These are phyloP conservation scores for Huntiella abstrusa DNA, from an alignment of 2,329 filamentous ascomycete genomes.

Conservation along the genomic window DNA sequence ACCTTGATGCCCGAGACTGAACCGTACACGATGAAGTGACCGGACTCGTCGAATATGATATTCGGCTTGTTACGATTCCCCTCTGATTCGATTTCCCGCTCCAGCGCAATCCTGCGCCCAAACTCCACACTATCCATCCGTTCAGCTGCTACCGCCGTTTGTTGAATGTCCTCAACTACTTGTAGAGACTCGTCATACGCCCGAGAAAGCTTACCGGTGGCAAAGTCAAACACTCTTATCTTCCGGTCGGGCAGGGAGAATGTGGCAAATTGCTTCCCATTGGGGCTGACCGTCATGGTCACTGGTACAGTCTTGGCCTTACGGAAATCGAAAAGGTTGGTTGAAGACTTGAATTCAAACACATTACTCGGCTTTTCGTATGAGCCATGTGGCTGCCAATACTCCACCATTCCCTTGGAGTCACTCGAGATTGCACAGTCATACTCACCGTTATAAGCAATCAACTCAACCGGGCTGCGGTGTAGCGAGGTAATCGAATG, in stretches of 20 bases:
- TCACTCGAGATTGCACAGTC: slow-evolving; percentile 87
- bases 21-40: slow-evolving; percentile 86
- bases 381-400: slow-evolving; percentile 65
- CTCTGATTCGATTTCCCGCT: slow-evolving; percentile 65
- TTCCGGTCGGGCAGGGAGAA: slow-evolving; percentile 89
- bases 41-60: slow-evolving; percentile 87
- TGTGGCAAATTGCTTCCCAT: slow-evolving; percentile 68
- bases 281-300: slow-evolving; percentile 69
- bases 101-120: slow-evolving; percentile 66
- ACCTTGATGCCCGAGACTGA: slow-evolving; percentile 87
- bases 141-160: slow-evolving; percentile 65
- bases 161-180: slow-evolving; percentile 85
- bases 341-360: slow-evolving; percentile 83
- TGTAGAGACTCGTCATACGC: slow-evolving; percentile 90
- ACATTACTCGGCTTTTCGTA: slow-evolving; percentile 88
- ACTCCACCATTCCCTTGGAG: slow-evolving; percentile 84
- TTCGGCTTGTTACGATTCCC: slow-evolving; percentile 53
- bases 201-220: slow-evolving; percentile 67
- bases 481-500: slow-evolving; percentile 69
- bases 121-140: slow-evolving; percentile 85
- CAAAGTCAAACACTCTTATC: slow-evolving; percentile 84
- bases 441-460: slow-evolving; percentile 75
- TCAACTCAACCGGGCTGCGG: slow-evolving; percentile 58
- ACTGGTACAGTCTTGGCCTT: slow-evolving; percentile 76
- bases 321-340: slow-evolving; percentile 91